Conservation (phyloP, 1,139 yeast species). For the Candida glucosophila region DNA sequence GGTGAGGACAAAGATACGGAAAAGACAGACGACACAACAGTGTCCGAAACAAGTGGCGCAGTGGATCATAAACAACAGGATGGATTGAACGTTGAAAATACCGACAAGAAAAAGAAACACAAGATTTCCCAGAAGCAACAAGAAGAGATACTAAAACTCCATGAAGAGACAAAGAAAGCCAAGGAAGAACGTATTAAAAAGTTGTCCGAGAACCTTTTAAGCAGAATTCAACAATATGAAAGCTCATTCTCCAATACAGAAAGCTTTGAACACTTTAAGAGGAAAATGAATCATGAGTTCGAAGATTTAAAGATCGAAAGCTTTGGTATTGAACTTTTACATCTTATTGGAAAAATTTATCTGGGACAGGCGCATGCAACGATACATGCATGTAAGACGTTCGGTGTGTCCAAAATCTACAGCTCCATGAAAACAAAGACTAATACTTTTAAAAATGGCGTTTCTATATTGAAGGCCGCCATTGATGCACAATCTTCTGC, state of each 20-base stretch:
- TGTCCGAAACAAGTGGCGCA: no score
- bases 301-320: slow-evolving; percentile 47
- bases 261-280: slow-evolving; percentile 26
- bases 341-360: slow-evolving; percentile 58
- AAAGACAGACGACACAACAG: slow-evolving; percentile 51
- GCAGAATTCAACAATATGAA: slow-evolving; percentile 32
- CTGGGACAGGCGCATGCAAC: slow-evolving; percentile 46
- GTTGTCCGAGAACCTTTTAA: slow-evolving; percentile 37
- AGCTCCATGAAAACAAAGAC: slow-evolving; percentile 36
- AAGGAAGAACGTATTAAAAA: slow-evolving; percentile 48
- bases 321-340: slow-evolving; percentile 39
- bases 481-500: slow-evolving; percentile 34
- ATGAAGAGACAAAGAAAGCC: slow-evolving; percentile 48
- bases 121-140: slow-evolving; percentile 44
- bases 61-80: no score
- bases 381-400: slow-evolving; percentile 28
- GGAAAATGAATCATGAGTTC: slow-evolving; percentile 45
- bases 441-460: slow-evolving; percentile 30
- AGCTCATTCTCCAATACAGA: slow-evolving; percentile 18
- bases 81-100: slow-evolving; percentile 4
- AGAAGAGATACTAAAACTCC: slow-evolving; percentile 44
- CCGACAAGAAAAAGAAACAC: slow-evolving; percentile 22
- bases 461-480: slow-evolving; percentile 31
- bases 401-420: slow-evolving; percentile 46
- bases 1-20: slow-evolving; percentile 61